Evolutionary conservation across 2,329 filamentous ascomycete genomes (phyloP), one percentile per base, ranked within the genome.

Genomic region (Xylaria multiplex): DNA sequence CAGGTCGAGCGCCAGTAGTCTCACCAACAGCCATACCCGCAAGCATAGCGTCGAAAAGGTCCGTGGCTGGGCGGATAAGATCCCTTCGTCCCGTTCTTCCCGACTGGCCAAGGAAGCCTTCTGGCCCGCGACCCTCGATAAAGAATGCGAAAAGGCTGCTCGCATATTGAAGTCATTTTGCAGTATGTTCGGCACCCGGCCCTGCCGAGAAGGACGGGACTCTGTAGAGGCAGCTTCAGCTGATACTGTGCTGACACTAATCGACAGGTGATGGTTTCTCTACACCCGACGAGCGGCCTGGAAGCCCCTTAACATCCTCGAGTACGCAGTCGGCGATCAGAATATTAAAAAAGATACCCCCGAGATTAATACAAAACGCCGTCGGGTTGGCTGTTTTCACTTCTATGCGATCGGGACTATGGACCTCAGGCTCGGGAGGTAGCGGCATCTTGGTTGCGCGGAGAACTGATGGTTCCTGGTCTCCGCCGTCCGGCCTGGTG

Each of bases 361-460:
- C 90, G 64, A 86, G 90, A 75, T 93, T 97, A 64, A 93, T 98
- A 72, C 88, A 92, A 75, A 92, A 96, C 80, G 93, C 94, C 32
- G 93, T 95, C 71, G 95, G 93, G 11, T 86, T 98, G 64, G 94
- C 93, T 61, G 92, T 98, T 71, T 97, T 97, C 81, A 97, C 94
- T 0, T 97, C 93, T 35, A 97, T 97, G 93, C 90, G 95, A 66
- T 95, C 93, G 14, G 95, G 95, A 13, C 82, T 97, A 37, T 97
- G 94, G 92, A 85, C 97, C 72, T 95, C 92, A 52, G 95, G 95
- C 52, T 94, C 93, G 16, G 94, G 94, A 32, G 95, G 95, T 45
- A 95, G 93, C 64, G 95, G 95, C 57, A 87, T 98, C 45, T 84
- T 98, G 45, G 88, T 97, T 65, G 94, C 90, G 19, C 88, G 93